Conservation (phyloP, 805 yeast species). For the Brettanomyces custersianus region DNA sequence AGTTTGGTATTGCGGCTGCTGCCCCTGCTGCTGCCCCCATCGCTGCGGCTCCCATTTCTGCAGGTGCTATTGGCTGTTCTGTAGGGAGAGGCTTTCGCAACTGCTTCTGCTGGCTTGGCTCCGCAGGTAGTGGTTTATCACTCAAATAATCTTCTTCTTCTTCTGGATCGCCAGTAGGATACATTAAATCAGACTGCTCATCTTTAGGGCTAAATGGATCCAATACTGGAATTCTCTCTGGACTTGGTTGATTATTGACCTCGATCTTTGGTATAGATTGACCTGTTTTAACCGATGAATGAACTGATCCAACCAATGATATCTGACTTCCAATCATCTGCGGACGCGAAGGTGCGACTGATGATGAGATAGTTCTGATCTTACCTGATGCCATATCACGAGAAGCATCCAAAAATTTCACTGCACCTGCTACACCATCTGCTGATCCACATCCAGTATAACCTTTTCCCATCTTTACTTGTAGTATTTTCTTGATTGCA, state of each 20-base stretch:
- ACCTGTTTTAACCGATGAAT: no score
- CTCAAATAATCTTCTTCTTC: no score
- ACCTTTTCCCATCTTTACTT: constrained; percentile 45
- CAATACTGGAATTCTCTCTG: no score
- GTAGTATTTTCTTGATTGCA: constrained; percentile 46
- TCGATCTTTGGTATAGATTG: no score
- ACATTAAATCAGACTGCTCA: neutral
- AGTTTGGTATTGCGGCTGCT: neutral
- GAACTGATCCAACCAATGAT: neutral
- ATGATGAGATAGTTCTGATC: constrained; percentile 1
- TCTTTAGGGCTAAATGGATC: no score
- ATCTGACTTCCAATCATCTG: neutral
- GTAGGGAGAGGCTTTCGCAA: no score
- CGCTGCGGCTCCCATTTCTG: neutral
- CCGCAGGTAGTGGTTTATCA: no score
- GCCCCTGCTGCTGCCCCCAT: neutral
- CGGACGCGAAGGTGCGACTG: neutral
- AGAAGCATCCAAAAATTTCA: constrained; percentile 20
- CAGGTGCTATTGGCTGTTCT: neutral
- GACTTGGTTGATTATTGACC: no score
- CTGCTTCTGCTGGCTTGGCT: no score
- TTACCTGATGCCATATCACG: constrained; percentile 9
- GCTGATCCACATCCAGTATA: constrained; percentile 73
- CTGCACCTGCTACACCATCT: constrained; percentile 53
- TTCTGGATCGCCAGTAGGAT: no score